Evolutionary conservation across 2,329 filamentous ascomycete species (phyloP).

Genomic region (Cercospora sesami): DNA sequence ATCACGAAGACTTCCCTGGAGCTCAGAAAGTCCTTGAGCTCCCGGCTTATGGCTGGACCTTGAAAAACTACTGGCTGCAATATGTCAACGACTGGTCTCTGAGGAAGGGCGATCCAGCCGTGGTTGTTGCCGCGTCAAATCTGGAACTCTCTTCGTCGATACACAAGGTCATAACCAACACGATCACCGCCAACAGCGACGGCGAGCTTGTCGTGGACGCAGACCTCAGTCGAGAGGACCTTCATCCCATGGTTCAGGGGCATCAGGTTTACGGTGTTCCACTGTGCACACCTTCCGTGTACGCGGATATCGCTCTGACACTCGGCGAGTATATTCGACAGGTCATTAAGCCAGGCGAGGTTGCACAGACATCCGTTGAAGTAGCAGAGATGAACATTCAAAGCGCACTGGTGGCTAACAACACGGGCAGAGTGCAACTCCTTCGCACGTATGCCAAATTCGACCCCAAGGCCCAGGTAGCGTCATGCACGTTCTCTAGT

Average conservation of each 20-base stretch:
- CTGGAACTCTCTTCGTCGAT: conserved; percentile 40
- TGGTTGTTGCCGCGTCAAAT: conserved; percentile 14
- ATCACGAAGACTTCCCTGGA: conserved; percentile 52
- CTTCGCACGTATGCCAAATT: conserved; percentile 17
- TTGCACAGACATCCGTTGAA: conserved; percentile 37
- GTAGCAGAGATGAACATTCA: conserved; percentile 44
- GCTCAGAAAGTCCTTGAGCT: conserved; percentile 49
- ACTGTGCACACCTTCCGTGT: conserved; percentile 41
- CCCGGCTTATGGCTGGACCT: conserved; percentile 44
- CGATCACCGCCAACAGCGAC: conserved; percentile 27
- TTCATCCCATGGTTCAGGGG: conserved; percentile 44
- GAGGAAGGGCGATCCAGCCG: conserved; percentile 30
- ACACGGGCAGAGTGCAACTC: conserved; percentile 14
- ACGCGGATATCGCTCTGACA: conserved; percentile 40
- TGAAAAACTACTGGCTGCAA: conserved; percentile 41
- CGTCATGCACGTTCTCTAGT: conserved; percentile 14
- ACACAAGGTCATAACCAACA: conserved; percentile 43
- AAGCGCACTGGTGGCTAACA: conserved; percentile 30
- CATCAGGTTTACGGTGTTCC: conserved; percentile 49
- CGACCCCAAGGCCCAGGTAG: conserved; percentile 3
- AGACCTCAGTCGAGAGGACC: conserved; percentile 44
- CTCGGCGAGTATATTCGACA: conserved; percentile 33
- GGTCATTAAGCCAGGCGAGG: conserved; percentile 3
- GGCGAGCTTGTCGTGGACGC: conserved; percentile 43
- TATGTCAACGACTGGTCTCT: conserved; percentile 38